Evolutionary conservation across 2,329 filamentous ascomycete genomes (phyloP), one percentile per base, ranked within the genome.

Genomic region (Claviceps sp.): DNA sequence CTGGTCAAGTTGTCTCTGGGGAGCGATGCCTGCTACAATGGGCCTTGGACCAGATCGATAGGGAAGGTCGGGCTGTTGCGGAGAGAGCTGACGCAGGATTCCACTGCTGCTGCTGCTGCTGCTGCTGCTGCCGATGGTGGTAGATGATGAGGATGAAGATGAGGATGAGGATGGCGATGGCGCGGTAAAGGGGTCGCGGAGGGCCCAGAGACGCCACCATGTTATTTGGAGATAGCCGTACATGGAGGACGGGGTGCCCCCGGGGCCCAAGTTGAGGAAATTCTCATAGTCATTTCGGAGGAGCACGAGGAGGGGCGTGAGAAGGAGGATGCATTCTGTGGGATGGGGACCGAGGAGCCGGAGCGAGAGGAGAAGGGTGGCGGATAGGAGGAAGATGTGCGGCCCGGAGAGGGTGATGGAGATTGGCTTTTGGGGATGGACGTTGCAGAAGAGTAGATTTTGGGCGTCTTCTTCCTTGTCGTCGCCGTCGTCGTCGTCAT

Each of bases 1-100:
- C 62, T 94, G 86, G 63, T 84, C 78, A 17, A 83, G 73, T 66
- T 94, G 88, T 2, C 88, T 78, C 61, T 95, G 88, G 0, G 88
- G 88, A 1, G 87, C 88, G 53, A 94, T 87, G 47, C 88, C 88
- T 42, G 74, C 78, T 9, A 90, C 83, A 2, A 67, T 63, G 1
- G 88, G 88, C 1, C 86, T 77, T 1, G 75, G 71, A 0, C 83
- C 84, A 3, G 66, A 62, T 0, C 88, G 81, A 52, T 73, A 73
- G 1, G 84, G 80, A 0, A 93, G 72, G 36, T 68, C 65, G 49
- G 60, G 53, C 1, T 54, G 53, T n/a, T 50, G 6, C 11, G 40
- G 40, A 5, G 40, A 22, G 5, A 3, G 44, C 16, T 16, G 23
- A 16, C 29, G 59, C 26, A 93, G 75, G 59, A 85, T 78, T 11